Conservation (phyloP, 768 basidiomycete genomes). For the Coprinopsis cinerea region DNA sequence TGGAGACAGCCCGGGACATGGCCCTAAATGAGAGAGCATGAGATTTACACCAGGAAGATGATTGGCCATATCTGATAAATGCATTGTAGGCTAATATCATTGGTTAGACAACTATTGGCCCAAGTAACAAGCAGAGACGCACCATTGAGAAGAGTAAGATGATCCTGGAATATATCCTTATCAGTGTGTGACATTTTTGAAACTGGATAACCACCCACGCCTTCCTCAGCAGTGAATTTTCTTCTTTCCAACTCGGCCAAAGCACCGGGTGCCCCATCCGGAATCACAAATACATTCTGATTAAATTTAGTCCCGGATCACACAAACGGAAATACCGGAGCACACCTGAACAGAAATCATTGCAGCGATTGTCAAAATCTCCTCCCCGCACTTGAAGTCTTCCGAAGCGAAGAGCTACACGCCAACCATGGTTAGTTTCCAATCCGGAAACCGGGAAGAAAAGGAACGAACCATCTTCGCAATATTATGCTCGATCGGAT, state of each 20-base stretch:
- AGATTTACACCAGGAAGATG: slow-evolving; percentile 88
- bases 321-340: not conserved
- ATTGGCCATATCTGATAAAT: slow-evolving; percentile 75
- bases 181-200: not conserved
- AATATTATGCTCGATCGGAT: slow-evolving; percentile 87
- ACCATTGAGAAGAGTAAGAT: slow-evolving; percentile 93
- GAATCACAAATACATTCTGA: slow-evolving; percentile 91
- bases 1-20: slow-evolving; percentile 89
- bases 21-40: slow-evolving; percentile 93
- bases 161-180: slow-evolving; percentile 53
- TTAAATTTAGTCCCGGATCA: slow-evolving; percentile 1
- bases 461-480: slow-evolving; percentile 79
- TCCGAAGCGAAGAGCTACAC: slow-evolving; percentile 79
- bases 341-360: slow-evolving; percentile 88
- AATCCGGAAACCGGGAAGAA: not conserved
- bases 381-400: slow-evolving; percentile 86
- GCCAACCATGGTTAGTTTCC: not conserved
- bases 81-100: slow-evolving; percentile 79
- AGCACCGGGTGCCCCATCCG: slow-evolving; percentile 80
- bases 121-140: slow-evolving; percentile 10
- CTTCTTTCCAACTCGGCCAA: slow-evolving; percentile 87
- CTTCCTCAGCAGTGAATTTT: slow-evolving; percentile 98
- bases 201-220: slow-evolving; percentile 43
- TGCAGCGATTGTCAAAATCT: slow-evolving; percentile 92
- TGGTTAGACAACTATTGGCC: not conserved